Conservation (phyloP, 1,284 basidiomycete species). For the Cryptococcus floricola region DNA sequence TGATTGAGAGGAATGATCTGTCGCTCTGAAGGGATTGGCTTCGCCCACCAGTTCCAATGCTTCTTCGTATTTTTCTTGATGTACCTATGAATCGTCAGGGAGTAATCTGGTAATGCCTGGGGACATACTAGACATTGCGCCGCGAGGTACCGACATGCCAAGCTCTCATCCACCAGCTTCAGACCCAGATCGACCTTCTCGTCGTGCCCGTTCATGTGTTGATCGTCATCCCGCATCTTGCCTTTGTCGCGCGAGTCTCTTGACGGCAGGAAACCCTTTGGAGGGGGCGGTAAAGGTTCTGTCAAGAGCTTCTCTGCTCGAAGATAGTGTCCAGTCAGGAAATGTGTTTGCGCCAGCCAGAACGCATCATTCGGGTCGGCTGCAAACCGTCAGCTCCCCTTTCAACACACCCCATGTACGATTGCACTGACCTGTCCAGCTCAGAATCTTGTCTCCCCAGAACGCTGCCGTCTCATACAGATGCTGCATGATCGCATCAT, state of each 20-base stretch:
- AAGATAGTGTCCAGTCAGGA: slow-evolving; percentile 89
- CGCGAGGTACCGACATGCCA: slow-evolving; percentile 88
- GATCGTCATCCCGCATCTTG: slow-evolving; percentile 21
- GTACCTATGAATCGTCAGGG: slow-evolving; percentile 52
- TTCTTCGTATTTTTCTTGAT: slow-evolving; percentile 88
- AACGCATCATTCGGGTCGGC: slow-evolving; percentile 95
- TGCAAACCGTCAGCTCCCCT: slow-evolving; percentile 39
- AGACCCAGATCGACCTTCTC: slow-evolving; percentile 7
- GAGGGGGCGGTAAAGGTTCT: slow-evolving; percentile 57
- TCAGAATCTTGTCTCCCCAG: slow-evolving; percentile 95
- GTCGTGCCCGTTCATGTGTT: slow-evolving; percentile 8
- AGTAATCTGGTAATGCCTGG: neutral
- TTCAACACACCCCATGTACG: neutral
- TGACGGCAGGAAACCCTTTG: slow-evolving; percentile 6
- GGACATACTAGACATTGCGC: slow-evolving; percentile 74
- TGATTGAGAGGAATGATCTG: slow-evolving; percentile 43
- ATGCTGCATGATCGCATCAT: slow-evolving; percentile 97
- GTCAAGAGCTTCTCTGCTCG: slow-evolving; percentile 88
- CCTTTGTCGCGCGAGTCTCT: slow-evolving; percentile 7
- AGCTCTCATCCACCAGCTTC: slow-evolving; percentile 76
- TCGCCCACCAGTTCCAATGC: slow-evolving; percentile 92
- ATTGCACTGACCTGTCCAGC: slow-evolving; percentile 78
- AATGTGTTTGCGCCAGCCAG: slow-evolving; percentile 97
- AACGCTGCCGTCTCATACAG: slow-evolving; percentile 95
- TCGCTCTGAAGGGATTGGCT: slow-evolving; percentile 75